phyloP scores from a whole-genome alignment of 257 asterid genomes.

The Solanum chaucha region DNA sequence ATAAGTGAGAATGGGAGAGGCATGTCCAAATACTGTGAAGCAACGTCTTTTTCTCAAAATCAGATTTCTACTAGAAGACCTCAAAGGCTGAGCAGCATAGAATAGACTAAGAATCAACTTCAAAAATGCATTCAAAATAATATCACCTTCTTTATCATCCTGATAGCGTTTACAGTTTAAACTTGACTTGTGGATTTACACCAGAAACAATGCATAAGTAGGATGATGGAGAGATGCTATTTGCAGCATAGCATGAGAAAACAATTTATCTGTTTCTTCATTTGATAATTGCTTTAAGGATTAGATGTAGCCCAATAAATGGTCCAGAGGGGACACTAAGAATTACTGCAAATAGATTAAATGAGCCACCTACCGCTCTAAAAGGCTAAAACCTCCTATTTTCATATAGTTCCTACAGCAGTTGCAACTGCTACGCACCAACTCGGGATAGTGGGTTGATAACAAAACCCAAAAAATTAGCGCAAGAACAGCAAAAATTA shows the following conservation, averaged over 20 bases:
- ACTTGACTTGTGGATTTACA: not conserved
- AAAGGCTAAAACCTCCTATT: not conserved
- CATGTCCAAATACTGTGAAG: not conserved
- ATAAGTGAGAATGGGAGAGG: not conserved
- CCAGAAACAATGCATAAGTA: not conserved
- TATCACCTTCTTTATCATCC: not conserved
- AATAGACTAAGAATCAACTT: not conserved
- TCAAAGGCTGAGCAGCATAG: not conserved
- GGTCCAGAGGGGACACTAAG: not conserved
- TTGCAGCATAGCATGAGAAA: conserved; percentile 2
- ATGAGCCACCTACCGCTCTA: not conserved
- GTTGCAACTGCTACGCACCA: not conserved
- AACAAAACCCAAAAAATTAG: not conserved
- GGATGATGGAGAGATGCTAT: not conserved
- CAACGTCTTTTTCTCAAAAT: not conserved
- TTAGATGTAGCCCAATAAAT: not conserved
- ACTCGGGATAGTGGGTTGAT: not conserved
- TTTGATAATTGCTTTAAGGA: not conserved
- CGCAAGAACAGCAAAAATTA: not conserved
- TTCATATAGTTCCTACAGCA: not conserved
- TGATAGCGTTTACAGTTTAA: not conserved
- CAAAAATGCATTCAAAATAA: not conserved
- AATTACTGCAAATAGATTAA: not conserved
- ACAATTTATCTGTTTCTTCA: not conserved
- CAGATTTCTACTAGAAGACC: not conserved